Percentiles rank a stretch among this genome's conserved stretches.
Evolutionary conservation across 805 yeast species (phyloP).

Genomic region (Saturnispora besseyi): DNA sequence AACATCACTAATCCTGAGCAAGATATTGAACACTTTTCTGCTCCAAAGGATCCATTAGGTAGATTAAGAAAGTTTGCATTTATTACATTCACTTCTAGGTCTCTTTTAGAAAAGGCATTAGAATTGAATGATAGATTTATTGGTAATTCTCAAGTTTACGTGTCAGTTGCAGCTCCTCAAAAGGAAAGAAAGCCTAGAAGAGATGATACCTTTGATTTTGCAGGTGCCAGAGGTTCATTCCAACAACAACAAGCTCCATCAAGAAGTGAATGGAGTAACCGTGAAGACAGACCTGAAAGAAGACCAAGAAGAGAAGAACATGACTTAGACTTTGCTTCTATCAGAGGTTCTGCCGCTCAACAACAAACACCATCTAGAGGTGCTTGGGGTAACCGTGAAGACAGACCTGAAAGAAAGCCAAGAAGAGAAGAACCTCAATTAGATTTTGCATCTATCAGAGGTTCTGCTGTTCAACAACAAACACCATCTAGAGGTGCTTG

Average conservation of each 20-base stretch:
- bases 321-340: constrained; percentile 50
- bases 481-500: constrained; percentile 1
- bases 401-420: constrained; percentile 20
- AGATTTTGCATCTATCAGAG: constrained; percentile 49
- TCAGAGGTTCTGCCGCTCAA: constrained; percentile 23
- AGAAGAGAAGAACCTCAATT: constrained; percentile 21
- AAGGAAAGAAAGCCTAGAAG: constrained; percentile 30
- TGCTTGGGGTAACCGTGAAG: neutral
- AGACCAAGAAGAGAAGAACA: constrained; percentile 11
- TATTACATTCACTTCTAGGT: constrained; percentile 39
- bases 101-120: constrained; percentile 42
- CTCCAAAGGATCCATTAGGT: constrained; percentile 63
- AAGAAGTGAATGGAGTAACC: neutral
- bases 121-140: constrained; percentile 35
- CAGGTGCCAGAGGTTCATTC: constrained; percentile 33
- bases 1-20: constrained; percentile 39
- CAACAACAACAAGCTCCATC: constrained; percentile 8
- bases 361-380: neutral
- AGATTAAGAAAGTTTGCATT: constrained; percentile 54
- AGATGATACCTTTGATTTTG: constrained; percentile 48
- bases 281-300: constrained; percentile 9
- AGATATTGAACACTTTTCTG: constrained; percentile 53
- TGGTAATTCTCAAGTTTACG: constrained; percentile 42
- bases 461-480: constrained; percentile 2
- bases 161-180: constrained; percentile 52